Base-by-base conservation (phyloP, 208 protist genomes). In the Trypanosoma caninum region DNA sequence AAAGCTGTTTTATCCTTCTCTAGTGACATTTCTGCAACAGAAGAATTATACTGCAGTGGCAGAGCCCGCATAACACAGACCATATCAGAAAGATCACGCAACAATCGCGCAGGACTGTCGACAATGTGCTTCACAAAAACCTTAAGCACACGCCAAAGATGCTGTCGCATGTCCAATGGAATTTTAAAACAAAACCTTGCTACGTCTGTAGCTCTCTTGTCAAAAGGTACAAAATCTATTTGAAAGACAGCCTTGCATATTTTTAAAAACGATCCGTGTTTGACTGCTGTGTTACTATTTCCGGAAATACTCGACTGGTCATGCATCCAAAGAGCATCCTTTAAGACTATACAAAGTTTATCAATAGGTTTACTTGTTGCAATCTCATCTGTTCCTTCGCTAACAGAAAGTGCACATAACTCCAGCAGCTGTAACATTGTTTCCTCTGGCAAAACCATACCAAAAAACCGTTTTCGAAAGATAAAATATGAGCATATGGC, bases 361-460 rank as follows among this genome's bases (percentile, higher is more conserved):
- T 1, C n/a, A 18, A 40, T 28, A n/a, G 13, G 16, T 10, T 53
- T 33, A 27, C 40, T 18, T 9, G 14, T 38, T 18, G n/a, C 23
- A 22, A 7, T 27, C 28, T 48, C 30, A 13, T 37, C 44, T 40
- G 16, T 50, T 3, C 3, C 40, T 31, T 46, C 51, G 9, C 2
- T 20, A 56, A 59, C 35, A 13, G 28, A 25, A 10, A 30, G 4
- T 9, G 50, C 59, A 42, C 53, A 62, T 8, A 74, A 45, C 8
- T 68, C 47, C 28, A 74, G 30, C 3, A 74, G 54, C 33, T 57
- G 53, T 46, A 74, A 40, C 69, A 74, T 69, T 10, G 50, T 66
- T 20, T 62, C 38, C 22, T 45, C 40, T 0, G 69, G 69, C 16
- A 74, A 16, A 37, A 40, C 14, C 31, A 68, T 46, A 8, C 61